Evolutionary conservation across 1,284 basidiomycete genomes (phyloP).

Genomic region (Bondarzewia mesenterica): DNA sequence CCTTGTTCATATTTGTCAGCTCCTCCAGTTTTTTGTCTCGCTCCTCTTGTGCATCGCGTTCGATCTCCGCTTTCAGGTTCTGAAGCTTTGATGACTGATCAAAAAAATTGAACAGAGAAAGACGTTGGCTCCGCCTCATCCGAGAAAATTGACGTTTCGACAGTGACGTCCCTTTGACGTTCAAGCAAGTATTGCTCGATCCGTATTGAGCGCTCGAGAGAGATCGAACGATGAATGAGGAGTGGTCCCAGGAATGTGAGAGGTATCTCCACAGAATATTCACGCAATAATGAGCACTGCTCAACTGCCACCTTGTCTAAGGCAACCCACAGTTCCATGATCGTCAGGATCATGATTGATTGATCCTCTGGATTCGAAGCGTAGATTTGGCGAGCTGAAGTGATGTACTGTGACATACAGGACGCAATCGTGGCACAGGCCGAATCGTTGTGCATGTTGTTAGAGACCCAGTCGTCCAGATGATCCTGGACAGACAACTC

Average conservation of each 20-base stretch:
- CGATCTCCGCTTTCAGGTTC: constrained; percentile 22
- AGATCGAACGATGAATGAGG: constrained; percentile 24
- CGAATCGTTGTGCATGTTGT: neutral
- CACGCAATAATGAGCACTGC: constrained; percentile 25
- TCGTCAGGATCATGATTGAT: constrained; percentile 35
- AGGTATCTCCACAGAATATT: constrained; percentile 39
- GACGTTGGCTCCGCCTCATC: neutral
- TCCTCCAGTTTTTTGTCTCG: constrained; percentile 4
- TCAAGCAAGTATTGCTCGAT: constrained; percentile 23
- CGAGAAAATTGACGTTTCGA: constrained; percentile 17
- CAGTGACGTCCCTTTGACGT: constrained; percentile 16
- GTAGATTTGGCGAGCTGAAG: constrained; percentile 21
- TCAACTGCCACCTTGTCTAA: constrained; percentile 29
- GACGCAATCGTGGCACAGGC: constrained; percentile 14
- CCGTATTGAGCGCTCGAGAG: constrained; percentile 19
- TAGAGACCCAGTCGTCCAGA: constrained; percentile 9
- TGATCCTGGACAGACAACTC: constrained; percentile 3
- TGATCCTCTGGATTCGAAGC: constrained; percentile 28
- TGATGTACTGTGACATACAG: constrained; percentile 21
- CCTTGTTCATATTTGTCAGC: neutral
- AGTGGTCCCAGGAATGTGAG: constrained; percentile 27
- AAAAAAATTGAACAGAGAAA: no score
- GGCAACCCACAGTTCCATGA: constrained; percentile 35
- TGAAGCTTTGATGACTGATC: no score
- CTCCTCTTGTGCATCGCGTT: constrained; percentile 4